These are phyloP conservation scores for Mycena filopes DNA, from an alignment of 768 basidiomycete genomes.

Conservation along the genomic window DNA sequence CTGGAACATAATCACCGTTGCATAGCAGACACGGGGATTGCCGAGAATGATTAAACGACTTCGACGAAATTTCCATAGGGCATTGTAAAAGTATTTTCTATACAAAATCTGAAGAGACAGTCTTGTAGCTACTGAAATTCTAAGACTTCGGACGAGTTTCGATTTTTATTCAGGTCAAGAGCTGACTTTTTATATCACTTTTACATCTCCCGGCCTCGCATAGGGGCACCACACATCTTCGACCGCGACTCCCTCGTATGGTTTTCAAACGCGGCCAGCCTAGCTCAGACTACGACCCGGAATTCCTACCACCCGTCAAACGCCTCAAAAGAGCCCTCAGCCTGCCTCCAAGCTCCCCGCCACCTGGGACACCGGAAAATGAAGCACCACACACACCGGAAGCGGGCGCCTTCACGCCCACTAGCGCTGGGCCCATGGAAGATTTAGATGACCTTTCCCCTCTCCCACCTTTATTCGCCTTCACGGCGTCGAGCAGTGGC, in stretches of 20 bases:
- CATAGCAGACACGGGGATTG: background rate
- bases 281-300: background rate
- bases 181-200: background rate
- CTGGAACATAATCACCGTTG: conserved; percentile 4
- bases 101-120: background rate
- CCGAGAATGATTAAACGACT: background rate
- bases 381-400: background rate
- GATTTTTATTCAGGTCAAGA: background rate
- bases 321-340: background rate
- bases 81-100: background rate
- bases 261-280: background rate
- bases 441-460: background rate
- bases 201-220: background rate
- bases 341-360: conserved; percentile 7
- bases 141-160: background rate
- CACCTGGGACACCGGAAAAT: background rate
- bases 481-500: background rate
- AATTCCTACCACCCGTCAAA: background rate
- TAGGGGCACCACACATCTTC: background rate
- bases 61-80: background rate
- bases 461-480: background rate
- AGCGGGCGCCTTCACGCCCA: background rate
- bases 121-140: background rate
- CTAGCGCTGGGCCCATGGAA: background rate
- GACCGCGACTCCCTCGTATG: background rate